phyloP scores from a whole-genome alignment of 2,329 filamentous ascomycete species.

The Fusarium secorum region DNA sequence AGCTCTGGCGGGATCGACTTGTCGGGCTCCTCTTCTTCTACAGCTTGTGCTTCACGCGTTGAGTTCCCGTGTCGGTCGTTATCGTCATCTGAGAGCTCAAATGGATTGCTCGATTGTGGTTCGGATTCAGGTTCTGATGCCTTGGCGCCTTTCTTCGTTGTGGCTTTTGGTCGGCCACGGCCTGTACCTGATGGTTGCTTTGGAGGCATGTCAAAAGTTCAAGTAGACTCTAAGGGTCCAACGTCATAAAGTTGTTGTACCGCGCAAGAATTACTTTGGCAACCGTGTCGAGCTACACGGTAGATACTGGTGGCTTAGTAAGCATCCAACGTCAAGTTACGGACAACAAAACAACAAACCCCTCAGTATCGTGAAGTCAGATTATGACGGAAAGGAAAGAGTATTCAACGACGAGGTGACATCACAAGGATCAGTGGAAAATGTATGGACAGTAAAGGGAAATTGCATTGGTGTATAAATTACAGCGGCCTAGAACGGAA shows the following conservation, averaged over 20 bases:
- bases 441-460: slow-evolving; percentile 48
- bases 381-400: background rate
- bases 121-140: slow-evolving; percentile 34
- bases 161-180: slow-evolving; percentile 49
- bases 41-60: slow-evolving; percentile 36
- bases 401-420: background rate
- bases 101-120: slow-evolving; percentile 47
- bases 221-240: background rate
- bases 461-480: slow-evolving; percentile 69
- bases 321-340: background rate
- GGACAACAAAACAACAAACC: background rate
- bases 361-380: background rate
- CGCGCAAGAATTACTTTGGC: background rate
- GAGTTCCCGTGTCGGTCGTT: slow-evolving; percentile 6
- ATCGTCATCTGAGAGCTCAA: slow-evolving; percentile 48
- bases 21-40: slow-evolving; percentile 47
- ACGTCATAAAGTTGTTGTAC: background rate
- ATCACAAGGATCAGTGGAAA: background rate
- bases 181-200: slow-evolving; percentile 48
- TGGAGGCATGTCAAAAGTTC: slow-evolving; percentile 50
- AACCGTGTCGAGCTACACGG: background rate
- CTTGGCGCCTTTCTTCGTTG: slow-evolving; percentile 36
- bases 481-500: slow-evolving; percentile 65
- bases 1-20: slow-evolving; percentile 75
- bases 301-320: slow-evolving; percentile 14